Percentiles rank a stretch among this genome's conserved stretches.
These are phyloP conservation scores for Scenedesmus sp. DNA, from an alignment of 163 green algal genomes.

Conservation along the genomic window DNA sequence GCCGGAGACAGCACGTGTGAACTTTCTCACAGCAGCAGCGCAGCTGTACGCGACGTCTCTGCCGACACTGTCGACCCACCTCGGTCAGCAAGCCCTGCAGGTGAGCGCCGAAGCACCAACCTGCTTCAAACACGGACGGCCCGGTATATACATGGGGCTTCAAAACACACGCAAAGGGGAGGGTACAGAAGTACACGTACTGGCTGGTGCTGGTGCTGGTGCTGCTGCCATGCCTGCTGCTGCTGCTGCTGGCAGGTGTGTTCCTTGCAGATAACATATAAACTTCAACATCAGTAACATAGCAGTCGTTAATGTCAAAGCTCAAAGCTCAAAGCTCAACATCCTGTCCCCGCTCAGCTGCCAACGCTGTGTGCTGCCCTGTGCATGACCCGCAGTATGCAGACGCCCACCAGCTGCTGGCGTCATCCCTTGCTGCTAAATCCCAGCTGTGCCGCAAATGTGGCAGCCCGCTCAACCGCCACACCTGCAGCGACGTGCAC, in stretches of 20 bases:
- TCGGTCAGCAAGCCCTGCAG: slow-evolving; percentile 42
- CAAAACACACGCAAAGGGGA: too few species aligned
- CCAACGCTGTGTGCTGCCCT: neutral
- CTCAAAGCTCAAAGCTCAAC: too few species aligned
- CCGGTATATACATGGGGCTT: too few species aligned
- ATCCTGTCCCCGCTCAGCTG: neutral
- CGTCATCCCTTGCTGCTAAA: neutral
- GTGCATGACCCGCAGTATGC: slow-evolving; percentile 6
- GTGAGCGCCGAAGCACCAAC: neutral
- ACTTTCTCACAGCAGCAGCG: slow-evolving; percentile 30
- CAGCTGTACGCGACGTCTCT: slow-evolving; percentile 20
- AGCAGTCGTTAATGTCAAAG: too few species aligned
- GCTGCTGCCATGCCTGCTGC: neutral
- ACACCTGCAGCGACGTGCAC: slow-evolving; percentile 43
- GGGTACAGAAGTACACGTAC: neutral
- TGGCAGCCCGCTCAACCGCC: slow-evolving; percentile 42
- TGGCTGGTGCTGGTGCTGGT: neutral
- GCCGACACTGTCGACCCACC: slow-evolving; percentile 47
- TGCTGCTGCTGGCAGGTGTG: neutral
- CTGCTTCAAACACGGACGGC: too few species aligned
- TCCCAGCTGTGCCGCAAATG: slow-evolving; percentile 44
- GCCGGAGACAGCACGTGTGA: neutral
- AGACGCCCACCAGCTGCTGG: slow-evolving; percentile 30
- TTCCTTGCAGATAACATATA: too few species aligned
- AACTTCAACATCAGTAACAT: too few species aligned